Conservation (phyloP, 2,329 filamentous ascomycete genomes). For the Drechslerella dactyloides region DNA sequence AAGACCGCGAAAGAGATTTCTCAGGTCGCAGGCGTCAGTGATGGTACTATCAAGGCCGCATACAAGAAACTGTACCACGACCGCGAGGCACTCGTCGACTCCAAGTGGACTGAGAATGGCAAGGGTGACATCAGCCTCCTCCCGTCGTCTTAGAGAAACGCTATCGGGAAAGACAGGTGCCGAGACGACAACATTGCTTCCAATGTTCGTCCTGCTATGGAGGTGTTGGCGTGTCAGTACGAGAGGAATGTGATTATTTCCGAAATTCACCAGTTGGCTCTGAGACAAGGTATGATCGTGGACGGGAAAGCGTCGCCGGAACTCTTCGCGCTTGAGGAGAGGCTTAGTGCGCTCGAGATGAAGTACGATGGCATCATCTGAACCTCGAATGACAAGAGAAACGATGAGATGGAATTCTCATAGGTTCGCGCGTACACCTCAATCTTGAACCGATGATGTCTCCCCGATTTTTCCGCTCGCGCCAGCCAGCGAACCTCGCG, state of each 20-base stretch:
- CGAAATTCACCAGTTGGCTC: background rate
- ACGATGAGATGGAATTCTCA: background rate
- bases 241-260: background rate
- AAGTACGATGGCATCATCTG: background rate
- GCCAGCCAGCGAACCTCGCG: too few species aligned
- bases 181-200: conserved; percentile 3
- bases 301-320: background rate
- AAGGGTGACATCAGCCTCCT: conserved; percentile 74
- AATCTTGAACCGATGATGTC: too few species aligned
- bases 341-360: background rate
- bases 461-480: too few species aligned
- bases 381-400: background rate
- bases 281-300: background rate
- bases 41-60: conserved; percentile 93
- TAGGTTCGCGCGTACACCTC: too few species aligned
- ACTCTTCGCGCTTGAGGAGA: background rate
- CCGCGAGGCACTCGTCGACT: conserved; percentile 74
- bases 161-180: conserved; percentile 10
- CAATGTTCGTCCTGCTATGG: background rate
- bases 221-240: background rate
- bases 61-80: conserved; percentile 86
- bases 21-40: conserved; percentile 82
- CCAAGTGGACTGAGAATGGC: conserved; percentile 75
- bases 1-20: conserved; percentile 88
- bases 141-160: conserved; percentile 64